Evolutionary conservation across 345 rosid species (phyloP), one percentile per base, ranked within the genome.

Genomic region (Aurinia saxatilis): DNA sequence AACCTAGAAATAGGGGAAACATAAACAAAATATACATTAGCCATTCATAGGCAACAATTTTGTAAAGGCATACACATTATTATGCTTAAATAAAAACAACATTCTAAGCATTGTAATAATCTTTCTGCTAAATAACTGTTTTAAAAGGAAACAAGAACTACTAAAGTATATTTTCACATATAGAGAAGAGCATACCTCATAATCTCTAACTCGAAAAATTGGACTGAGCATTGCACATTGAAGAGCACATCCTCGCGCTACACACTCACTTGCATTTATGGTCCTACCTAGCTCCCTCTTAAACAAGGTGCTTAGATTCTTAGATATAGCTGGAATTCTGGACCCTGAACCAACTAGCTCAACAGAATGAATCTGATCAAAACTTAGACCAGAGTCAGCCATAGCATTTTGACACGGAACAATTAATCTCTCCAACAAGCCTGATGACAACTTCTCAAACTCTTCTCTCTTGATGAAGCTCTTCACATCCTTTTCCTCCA

Each of bases 141-240:
- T 33, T 18, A 16, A 49, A 34, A 30, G 3, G 21, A 33, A 51
- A 38, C 21, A 7, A 62, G 10, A 37, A 14, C 50, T 18, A 36
- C 11, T 13, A 55, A 30, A 53, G 21, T 11, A 21, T 40, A 6
- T 31, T 18, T 25, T 49, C 18, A 31, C 59, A 29, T 15, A 17
- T 1, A 69, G 46, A 30, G 13, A 52, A 62, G 61, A 54, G 42
- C 48, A 10, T 72, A 81, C 86, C 86, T 82, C 84, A 71, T 72
- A 79, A 41, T 82, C 86, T 71, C 78, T 77, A 45, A 79, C 83
- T n/a, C 81, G 77, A 11, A 75, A 82, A 64, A 73, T 30, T 39
- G 91, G 86, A 67, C 88, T 80, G 40, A 85, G 84, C 84, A 85
- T 82, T 56, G 91, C 88, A 65, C 91, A 82, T 37, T 85, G 88